Evolutionary conservation across 805 yeast genomes (phyloP).

Genomic region (Candida coleopterorum): DNA sequence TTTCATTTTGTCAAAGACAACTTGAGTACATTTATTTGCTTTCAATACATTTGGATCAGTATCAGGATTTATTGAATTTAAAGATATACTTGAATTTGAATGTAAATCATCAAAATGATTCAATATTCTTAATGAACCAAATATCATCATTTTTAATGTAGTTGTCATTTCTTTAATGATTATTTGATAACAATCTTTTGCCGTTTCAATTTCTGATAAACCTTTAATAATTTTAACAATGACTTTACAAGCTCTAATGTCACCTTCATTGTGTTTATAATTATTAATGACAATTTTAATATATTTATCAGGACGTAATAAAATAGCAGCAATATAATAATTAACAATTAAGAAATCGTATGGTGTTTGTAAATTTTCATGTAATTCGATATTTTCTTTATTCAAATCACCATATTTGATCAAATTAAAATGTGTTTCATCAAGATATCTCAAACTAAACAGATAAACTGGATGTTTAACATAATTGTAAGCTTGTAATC

Average conservation of each 20-base stretch:
- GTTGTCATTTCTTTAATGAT: slow-evolving; percentile 22
- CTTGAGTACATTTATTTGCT: slow-evolving; percentile 4
- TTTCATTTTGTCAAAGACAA: slow-evolving; percentile 7
- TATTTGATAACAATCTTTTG: slow-evolving; percentile 15
- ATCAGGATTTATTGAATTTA: slow-evolving; percentile 13
- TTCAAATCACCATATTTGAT: slow-evolving; percentile 12
- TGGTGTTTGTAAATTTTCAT: slow-evolving; percentile 11
- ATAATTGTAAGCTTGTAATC: slow-evolving; percentile 15
- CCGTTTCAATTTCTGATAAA: slow-evolving; percentile 22
- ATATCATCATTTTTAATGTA: slow-evolving; percentile 22
- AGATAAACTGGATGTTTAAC: slow-evolving; percentile 23
- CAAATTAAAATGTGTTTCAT: slow-evolving; percentile 25
- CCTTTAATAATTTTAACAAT: slow-evolving; percentile 27
- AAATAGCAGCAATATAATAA: slow-evolving; percentile 31
- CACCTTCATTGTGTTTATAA: slow-evolving; percentile 19
- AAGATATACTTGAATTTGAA: neutral
- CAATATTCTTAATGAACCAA: slow-evolving; percentile 21
- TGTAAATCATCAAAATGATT: slow-evolving; percentile 14
- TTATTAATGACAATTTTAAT: slow-evolving; percentile 17
- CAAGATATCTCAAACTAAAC: slow-evolving; percentile 28
- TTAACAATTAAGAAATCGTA: slow-evolving; percentile 23
- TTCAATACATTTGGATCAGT: slow-evolving; percentile 2
- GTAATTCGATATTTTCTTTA: slow-evolving; percentile 9
- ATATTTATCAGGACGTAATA: slow-evolving; percentile 30
- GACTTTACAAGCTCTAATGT: slow-evolving; percentile 20